Evolutionary conservation across 352 stramenopile genomes (phyloP), one percentile per base, ranked within the genome.

Genomic region (Globisporangium rhizosaccharum): DNA sequence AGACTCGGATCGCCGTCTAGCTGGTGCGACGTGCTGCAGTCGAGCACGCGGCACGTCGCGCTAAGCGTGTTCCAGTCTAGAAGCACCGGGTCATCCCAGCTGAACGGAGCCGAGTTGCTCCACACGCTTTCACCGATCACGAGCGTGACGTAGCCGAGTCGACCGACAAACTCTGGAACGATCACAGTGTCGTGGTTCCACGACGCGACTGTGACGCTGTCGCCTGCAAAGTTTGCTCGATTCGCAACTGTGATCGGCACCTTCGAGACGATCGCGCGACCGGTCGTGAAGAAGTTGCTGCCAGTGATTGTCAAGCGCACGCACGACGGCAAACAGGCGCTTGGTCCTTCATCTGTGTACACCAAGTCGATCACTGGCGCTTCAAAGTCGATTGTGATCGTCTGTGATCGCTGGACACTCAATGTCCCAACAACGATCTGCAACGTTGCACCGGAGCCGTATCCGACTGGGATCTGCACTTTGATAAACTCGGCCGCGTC

Each of bases 291-390:
- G 17, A 90, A 75, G 50, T 87, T 82, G 28, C 36, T 73, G 2
- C 81, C 81, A 18, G 67, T 72, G 53, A 90, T 63, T 7, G 70
- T 76, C 12, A 90, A 64, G 30, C 68, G 76, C 11, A 84, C 67
- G 23, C 76, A 87, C 2, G 65, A 73, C 23, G 71, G 73, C 3
- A 75, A 46, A 56, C 75, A 84, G 6, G 63, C 57, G n/a, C 45
- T 57, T 1, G 77, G 74, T 1, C 81, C 81, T 71, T 88, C 81
- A 37, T 87, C 75, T 9, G 71, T 88, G 59, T 72, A 78, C 49
- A 88, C 74, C 2, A 63, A 57, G 15, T 86, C 73, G 37, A 90
- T 76, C 50, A 66, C 62, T 50, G 81, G 81, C 23, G 56, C 18
- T 10, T 53, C 44, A 51, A 88, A 90, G 46, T 51, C 65, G 37